Percentiles rank a stretch among this genome's conserved stretches.
Evolutionary conservation across 805 yeast genomes (phyloP).

Genomic region (Wickerhamiella musiphila): DNA sequence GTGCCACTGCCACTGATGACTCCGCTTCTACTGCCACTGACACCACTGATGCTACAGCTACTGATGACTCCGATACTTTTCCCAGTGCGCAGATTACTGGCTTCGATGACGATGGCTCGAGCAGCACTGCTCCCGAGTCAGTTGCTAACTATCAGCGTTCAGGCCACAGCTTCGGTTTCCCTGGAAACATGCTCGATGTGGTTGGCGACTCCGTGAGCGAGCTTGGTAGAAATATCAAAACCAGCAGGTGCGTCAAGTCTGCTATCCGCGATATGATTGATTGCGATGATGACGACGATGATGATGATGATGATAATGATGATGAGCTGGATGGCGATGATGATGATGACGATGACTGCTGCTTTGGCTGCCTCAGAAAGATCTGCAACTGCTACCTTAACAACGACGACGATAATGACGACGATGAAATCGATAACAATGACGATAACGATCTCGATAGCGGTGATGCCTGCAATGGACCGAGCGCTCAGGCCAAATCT

Average conservation of each 20-base stretch:
- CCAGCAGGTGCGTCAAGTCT: not conserved
- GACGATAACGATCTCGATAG: not conserved
- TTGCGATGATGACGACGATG: not conserved
- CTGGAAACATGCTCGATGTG: not conserved
- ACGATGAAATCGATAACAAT: not conserved
- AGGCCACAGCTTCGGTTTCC: not conserved
- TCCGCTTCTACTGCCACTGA: not conserved
- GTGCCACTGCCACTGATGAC: not conserved
- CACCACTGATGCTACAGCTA: not conserved
- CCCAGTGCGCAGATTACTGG: not conserved
- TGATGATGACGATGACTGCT: not conserved
- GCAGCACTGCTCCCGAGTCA: too few species aligned
- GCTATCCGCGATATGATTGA: not conserved
- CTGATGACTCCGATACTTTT: not conserved
- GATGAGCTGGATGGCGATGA: not conserved
- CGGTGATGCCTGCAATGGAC: not conserved
- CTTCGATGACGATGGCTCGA: not conserved
- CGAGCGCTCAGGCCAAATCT: not conserved
- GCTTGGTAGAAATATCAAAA: not conserved
- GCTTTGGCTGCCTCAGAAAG: not conserved
- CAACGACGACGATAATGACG: slow-evolving; percentile 1
- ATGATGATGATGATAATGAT: not conserved
- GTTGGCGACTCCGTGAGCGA: not conserved
- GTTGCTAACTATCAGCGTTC: not conserved
- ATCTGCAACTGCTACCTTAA: not conserved